Conservation (phyloP, 441 rosid species). For the Brassica hybrid region DNA sequence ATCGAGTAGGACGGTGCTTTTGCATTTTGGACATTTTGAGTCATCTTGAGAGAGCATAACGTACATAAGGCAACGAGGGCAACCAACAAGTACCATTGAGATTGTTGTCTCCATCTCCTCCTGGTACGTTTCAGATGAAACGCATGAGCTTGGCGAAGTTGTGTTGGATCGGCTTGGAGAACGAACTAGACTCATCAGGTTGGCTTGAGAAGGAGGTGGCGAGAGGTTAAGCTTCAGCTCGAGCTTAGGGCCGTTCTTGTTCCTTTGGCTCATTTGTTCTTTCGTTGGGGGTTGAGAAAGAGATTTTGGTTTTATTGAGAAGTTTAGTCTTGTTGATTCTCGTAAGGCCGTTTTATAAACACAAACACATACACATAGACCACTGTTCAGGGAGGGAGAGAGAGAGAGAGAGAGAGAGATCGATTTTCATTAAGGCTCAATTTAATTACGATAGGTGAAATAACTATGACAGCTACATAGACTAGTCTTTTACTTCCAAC, state of each 20-base stretch:
- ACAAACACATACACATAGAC: background rate
- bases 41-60: constrained; percentile 92
- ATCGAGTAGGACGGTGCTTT: constrained; percentile 92
- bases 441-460: constrained; percentile 32
- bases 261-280: constrained; percentile 64
- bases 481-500: background rate
- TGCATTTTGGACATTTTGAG: constrained; percentile 93
- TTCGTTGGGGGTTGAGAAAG: constrained; percentile 29
- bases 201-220: constrained; percentile 60
- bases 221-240: constrained; percentile 90
- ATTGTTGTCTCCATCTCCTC: constrained; percentile 76
- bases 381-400: background rate
- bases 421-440: constrained; percentile 20
- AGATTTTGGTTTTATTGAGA: constrained; percentile 26
- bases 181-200: constrained; percentile 38
- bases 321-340: constrained; percentile 32
- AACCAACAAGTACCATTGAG: constrained; percentile 90
- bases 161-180: constrained; percentile 68
- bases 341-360: constrained; percentile 36
- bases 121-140: constrained; percentile 71
- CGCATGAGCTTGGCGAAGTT: constrained; percentile 92
- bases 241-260: constrained; percentile 64
- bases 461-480: background rate
- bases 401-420: background rate
- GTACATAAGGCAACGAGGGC: constrained; percentile 95